Conservation (phyloP, 257 asterid species). For the Gentiana straminea region DNA sequence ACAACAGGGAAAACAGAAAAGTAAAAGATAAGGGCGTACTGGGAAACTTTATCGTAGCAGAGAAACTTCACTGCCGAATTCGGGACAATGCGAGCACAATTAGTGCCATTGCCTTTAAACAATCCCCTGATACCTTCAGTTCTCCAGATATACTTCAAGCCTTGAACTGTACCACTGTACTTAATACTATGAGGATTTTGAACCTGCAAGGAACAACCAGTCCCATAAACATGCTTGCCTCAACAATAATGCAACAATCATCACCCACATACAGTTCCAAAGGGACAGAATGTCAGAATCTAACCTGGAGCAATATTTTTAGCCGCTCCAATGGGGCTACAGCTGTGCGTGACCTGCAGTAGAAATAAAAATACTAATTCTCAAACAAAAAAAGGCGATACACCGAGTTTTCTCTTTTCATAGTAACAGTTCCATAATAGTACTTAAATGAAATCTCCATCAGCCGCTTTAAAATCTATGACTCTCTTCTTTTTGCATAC, state of each 20-base stretch:
- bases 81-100: slow-evolving; percentile 85
- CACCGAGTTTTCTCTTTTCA: too few species aligned
- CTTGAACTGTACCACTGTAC: slow-evolving; percentile 70
- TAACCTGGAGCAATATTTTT: slow-evolving; percentile 87
- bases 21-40: slow-evolving; percentile 28
- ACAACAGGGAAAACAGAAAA: not conserved
- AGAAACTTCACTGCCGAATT: slow-evolving; percentile 95
- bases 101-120: slow-evolving; percentile 81
- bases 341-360: slow-evolving; percentile 84
- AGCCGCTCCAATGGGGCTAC: slow-evolving; percentile 93
- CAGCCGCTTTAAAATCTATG: too few species aligned
- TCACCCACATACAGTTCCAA: not conserved
- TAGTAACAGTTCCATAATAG: too few species aligned
- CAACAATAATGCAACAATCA: not conserved
- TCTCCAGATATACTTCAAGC: slow-evolving; percentile 63
- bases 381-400: too few species aligned
- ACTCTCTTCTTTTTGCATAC: too few species aligned
- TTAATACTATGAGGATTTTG: slow-evolving; percentile 75
- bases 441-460: too few species aligned
- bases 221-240: not conserved
- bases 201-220: slow-evolving; percentile 32
- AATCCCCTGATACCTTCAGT: slow-evolving; percentile 70
- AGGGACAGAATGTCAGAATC: not conserved
- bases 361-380: not conserved
- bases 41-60: slow-evolving; percentile 96